phyloP scores from a whole-genome alignment of 441 rosid genomes.

The Isatis lusitanica region DNA sequence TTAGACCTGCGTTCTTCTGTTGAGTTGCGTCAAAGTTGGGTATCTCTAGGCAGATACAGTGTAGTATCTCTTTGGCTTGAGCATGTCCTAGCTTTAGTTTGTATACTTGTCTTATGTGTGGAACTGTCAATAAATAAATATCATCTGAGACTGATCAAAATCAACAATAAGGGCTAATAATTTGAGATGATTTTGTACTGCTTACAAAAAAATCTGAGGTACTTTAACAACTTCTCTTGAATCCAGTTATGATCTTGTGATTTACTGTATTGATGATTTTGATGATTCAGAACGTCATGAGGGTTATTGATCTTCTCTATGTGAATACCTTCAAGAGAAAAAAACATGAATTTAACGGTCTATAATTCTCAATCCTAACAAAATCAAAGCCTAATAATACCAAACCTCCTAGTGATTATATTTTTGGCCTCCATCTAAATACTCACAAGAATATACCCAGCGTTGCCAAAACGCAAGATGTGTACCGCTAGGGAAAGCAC shows the following conservation, averaged over 20 bases:
- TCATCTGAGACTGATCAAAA: neutral
- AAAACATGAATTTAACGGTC: neutral
- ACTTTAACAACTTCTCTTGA: slow-evolving; percentile 35
- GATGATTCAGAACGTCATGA: slow-evolving; percentile 25
- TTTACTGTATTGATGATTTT: slow-evolving; percentile 30
- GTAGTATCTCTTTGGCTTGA: slow-evolving; percentile 51
- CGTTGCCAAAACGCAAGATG: slow-evolving; percentile 49
- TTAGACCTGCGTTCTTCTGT: slow-evolving; percentile 38
- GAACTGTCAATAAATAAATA: slow-evolving; percentile 38
- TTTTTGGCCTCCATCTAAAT: neutral
- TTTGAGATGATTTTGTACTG: neutral
- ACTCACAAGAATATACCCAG: slow-evolving; percentile 57
- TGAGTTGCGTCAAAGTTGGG: slow-evolving; percentile 39
- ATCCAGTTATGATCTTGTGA: slow-evolving; percentile 26
- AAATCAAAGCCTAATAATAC: neutral
- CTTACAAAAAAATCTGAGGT: slow-evolving; percentile 52
- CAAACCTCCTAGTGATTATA: neutral
- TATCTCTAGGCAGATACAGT: slow-evolving; percentile 49
- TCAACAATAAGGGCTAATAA: neutral
- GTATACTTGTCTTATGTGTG: slow-evolving; percentile 44
- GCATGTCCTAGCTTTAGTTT: slow-evolving; percentile 52
- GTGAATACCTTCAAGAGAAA: slow-evolving; percentile 35
- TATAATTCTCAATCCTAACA: neutral
- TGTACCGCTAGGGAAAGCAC: slow-evolving; percentile 60
- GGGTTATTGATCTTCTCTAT: slow-evolving; percentile 43